A percentile compares a stretch with the other conserved stretches of the same genome.
phyloP scores from a whole-genome alignment of 352 stramenopile genomes.

The Phytophthora brassicae region DNA sequence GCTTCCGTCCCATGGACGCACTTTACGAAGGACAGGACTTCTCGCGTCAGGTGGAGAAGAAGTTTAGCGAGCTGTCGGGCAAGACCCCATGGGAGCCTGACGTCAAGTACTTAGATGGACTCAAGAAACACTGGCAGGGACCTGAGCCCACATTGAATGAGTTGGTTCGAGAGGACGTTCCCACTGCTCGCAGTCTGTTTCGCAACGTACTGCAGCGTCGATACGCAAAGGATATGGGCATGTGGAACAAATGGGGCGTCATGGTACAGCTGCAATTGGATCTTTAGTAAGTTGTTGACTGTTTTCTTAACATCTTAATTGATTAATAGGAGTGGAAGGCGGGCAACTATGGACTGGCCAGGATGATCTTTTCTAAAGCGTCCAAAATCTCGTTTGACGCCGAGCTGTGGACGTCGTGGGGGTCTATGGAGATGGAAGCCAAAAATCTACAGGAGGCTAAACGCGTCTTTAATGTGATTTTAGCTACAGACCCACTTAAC shows the following conservation, averaged over 20 bases:
- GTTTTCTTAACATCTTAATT: too few relatives aligned
- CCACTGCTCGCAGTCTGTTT: constrained; percentile 71
- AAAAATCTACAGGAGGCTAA: constrained; percentile 78
- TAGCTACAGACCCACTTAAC: constrained; percentile 72
- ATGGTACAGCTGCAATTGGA: too few relatives aligned
- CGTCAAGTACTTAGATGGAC: constrained; percentile 46
- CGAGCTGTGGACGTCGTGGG: constrained; percentile 86
- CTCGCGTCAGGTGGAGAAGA: constrained; percentile 67
- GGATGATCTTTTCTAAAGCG: constrained; percentile 86
- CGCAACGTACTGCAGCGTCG: constrained; percentile 77
- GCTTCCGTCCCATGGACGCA: constrained; percentile 38
- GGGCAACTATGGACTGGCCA: constrained; percentile 75
- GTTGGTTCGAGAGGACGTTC: constrained; percentile 79
- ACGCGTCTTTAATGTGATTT: constrained; percentile 80
- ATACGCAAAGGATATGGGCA: constrained; percentile 85
- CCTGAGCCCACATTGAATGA: constrained; percentile 76
- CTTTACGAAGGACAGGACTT: constrained; percentile 77
- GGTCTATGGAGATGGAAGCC: constrained; percentile 78
- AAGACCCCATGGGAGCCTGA: constrained; percentile 82
- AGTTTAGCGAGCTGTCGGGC: constrained; percentile 74
- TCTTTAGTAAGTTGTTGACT: too few relatives aligned
- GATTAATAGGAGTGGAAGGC: constrained; percentile 75
- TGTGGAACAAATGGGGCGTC: constrained; percentile 91
- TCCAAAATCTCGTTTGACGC: constrained; percentile 70
- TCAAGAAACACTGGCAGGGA: constrained; percentile 61